These are phyloP conservation scores for Rachicladosporium sp. DNA, from an alignment of 2,329 filamentous ascomycete species.

Conservation along the genomic window DNA sequence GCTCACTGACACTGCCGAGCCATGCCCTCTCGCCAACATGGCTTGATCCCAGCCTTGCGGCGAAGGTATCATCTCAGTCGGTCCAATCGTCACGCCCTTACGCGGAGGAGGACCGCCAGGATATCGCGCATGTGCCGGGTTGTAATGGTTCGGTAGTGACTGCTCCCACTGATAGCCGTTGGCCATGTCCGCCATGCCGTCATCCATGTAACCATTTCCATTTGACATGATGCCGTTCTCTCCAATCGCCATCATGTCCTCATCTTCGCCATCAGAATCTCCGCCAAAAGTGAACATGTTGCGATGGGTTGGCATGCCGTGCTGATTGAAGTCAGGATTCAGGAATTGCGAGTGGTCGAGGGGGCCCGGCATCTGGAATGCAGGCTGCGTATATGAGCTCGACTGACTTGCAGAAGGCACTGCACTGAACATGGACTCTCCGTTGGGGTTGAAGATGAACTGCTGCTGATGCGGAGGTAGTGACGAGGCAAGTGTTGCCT, in stretches of 20 bases:
- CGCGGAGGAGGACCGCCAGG: conserved; percentile 58
- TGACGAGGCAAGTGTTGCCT: conserved; percentile 8
- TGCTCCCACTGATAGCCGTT: conserved; percentile 69
- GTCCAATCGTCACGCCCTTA: conserved; percentile 84
- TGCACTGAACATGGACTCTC: conserved; percentile 47
- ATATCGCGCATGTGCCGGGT: conserved; percentile 62
- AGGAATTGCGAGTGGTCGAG: conserved; percentile 55
- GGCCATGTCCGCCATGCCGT: conserved; percentile 46
- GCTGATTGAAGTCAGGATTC: conserved; percentile 34
- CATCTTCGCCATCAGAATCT: conserved; percentile 82
- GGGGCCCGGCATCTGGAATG: conserved; percentile 48
- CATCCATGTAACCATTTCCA: conserved; percentile 62
- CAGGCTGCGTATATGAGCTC: conserved; percentile 42
- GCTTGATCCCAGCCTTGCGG: conserved; percentile 62
- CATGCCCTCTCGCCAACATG: conserved; percentile 58
- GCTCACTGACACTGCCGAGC: conserved; percentile 61
- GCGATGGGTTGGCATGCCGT: conserved; percentile 12
- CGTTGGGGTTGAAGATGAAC: conserved; percentile 50
- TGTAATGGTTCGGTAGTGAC: conserved; percentile 69
- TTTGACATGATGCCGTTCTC: conserved; percentile 60
- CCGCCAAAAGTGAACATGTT: conserved; percentile 80
- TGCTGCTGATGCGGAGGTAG: conserved; percentile 34
- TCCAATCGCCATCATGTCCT: conserved; percentile 62
- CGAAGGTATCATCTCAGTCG: conserved; percentile 66
- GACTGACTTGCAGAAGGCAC: conserved; percentile 37